Evolutionary conservation across 768 basidiomycete genomes (phyloP).

Genomic region (Tylopilus sp.): DNA sequence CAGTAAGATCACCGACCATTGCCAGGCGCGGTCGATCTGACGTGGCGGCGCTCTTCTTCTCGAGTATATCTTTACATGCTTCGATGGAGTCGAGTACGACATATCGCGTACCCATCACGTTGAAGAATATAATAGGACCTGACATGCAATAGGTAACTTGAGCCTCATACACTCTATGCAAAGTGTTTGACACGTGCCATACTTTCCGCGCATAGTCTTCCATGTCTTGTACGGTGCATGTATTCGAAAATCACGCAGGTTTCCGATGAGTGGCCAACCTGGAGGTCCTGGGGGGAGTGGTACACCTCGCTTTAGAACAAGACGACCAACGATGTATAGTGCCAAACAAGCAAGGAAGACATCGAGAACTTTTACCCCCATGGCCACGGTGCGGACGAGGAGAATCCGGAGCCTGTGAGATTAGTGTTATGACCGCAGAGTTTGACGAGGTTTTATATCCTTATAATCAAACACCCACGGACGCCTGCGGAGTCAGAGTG

Average conservation of each 20-base stretch:
- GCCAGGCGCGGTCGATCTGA: slow-evolving; percentile 4
- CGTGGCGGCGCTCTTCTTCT: slow-evolving; percentile 5
- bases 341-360: slow-evolving; percentile 13
- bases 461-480: no score
- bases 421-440: no score
- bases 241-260: slow-evolving; percentile 51
- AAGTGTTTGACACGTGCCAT: slow-evolving; percentile 37
- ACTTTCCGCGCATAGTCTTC: slow-evolving; percentile 36
- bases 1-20: slow-evolving; percentile 14
- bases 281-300: not conserved
- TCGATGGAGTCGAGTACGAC: slow-evolving; percentile 47
- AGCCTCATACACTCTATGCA: not conserved
- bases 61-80: slow-evolving; percentile 19
- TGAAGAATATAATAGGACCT: slow-evolving; percentile 5
- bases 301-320: not conserved
- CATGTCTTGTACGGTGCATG: slow-evolving; percentile 50
- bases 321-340: not conserved
- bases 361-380: not conserved
- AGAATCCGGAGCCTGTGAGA: no score
- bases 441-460: no score
- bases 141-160: slow-evolving; percentile 12
- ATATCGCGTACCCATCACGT: slow-evolving; percentile 41
- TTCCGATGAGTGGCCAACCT: slow-evolving; percentile 31
- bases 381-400: no score
- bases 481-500: no score